A percentile compares a stretch with the other conserved stretches of the same genome.
These are phyloP conservation scores for Pyropia haitanensis DNA, from an alignment of 23 red algal species.

Conservation along the genomic window DNA sequence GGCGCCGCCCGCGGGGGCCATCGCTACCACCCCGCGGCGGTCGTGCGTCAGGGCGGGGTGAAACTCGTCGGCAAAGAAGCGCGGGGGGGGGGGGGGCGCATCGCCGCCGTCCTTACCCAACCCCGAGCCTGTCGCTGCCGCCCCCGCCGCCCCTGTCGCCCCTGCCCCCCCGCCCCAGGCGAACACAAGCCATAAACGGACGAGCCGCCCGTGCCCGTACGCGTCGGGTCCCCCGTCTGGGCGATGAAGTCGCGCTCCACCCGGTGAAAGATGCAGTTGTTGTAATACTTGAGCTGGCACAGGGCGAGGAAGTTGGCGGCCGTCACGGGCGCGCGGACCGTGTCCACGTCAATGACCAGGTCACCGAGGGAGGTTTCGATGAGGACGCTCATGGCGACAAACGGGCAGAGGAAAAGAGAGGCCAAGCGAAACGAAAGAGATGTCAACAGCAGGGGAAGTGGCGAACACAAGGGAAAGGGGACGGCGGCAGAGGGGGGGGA, in stretches of 20 bases:
- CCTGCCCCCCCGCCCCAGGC: too few species aligned
- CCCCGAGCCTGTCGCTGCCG: background rate
- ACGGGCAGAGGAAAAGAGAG: too few species aligned
- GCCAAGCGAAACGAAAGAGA: too few species aligned
- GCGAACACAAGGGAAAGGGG: too few species aligned
- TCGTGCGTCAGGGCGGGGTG: slow-evolving; percentile 4
- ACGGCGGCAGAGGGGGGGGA: too few species aligned
- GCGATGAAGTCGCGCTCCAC: slow-evolving; percentile 62
- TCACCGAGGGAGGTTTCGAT: slow-evolving; percentile 78
- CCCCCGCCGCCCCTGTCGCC: too few species aligned
- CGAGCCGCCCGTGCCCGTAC: slow-evolving; percentile 47
- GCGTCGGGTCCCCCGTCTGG: slow-evolving; percentile 70
- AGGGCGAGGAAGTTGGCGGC: slow-evolving; percentile 63
- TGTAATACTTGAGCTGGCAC: slow-evolving; percentile 73
- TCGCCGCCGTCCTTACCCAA: background rate
- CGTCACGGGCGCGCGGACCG: slow-evolving; percentile 18
- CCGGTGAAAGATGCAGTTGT: slow-evolving; percentile 61
- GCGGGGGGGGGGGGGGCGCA: too few species aligned
- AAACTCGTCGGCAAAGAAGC: background rate
- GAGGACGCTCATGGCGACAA: slow-evolving; percentile 71
- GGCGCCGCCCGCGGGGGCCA: slow-evolving; percentile 10
- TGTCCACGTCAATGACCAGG: slow-evolving; percentile 66
- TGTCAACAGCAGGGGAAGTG: too few species aligned
- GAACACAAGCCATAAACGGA: slow-evolving; percentile 25
- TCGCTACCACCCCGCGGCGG: slow-evolving; percentile 13